Conservation (phyloP, 768 basidiomycete genomes). For the Psilocybe tampanensis region DNA sequence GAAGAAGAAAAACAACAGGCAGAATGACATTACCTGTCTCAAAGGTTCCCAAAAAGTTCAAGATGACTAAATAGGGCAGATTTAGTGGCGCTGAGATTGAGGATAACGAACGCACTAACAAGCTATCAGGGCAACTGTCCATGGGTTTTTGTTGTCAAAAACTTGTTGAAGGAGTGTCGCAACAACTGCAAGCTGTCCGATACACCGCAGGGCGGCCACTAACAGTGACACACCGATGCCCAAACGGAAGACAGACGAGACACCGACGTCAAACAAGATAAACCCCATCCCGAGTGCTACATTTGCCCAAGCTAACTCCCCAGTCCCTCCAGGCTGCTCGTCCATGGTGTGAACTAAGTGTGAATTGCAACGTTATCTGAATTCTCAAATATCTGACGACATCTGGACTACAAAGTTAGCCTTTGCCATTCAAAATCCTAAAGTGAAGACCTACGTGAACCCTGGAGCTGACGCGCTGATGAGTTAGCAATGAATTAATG, state of each 20-base stretch:
- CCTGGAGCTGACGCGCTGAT: no score
- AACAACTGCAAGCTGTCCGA: constrained; percentile 77
- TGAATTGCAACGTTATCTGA: no score
- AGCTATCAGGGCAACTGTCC: constrained; percentile 74
- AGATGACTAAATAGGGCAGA: constrained; percentile 47
- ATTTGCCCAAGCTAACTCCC: constrained; percentile 64
- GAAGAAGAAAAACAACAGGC: background rate
- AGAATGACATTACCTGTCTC: constrained; percentile 65
- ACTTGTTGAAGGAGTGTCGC: constrained; percentile 70
- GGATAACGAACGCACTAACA: constrained; percentile 44
- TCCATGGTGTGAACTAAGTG: constrained; percentile 5
- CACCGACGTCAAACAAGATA: constrained; percentile 67
- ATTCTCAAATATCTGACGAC: no score
- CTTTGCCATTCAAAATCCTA: no score
- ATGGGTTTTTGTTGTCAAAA: constrained; percentile 74
- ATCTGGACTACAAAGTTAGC: no score
- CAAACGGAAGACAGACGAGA: constrained; percentile 67
- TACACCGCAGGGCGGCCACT: constrained; percentile 71
- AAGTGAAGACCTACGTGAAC: no score
- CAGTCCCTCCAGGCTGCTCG: background rate
- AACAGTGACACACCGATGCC: constrained; percentile 70
- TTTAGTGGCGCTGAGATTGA: background rate
- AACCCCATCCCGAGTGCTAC: constrained; percentile 77
- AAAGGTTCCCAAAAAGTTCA: constrained; percentile 77
- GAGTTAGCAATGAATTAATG: no score